A percentile compares a stretch with the other conserved stretches of the same genome.
phyloP scores from a whole-genome alignment of 495 filamentous ascomycete species.

The Aspergillus avenaceus region DNA sequence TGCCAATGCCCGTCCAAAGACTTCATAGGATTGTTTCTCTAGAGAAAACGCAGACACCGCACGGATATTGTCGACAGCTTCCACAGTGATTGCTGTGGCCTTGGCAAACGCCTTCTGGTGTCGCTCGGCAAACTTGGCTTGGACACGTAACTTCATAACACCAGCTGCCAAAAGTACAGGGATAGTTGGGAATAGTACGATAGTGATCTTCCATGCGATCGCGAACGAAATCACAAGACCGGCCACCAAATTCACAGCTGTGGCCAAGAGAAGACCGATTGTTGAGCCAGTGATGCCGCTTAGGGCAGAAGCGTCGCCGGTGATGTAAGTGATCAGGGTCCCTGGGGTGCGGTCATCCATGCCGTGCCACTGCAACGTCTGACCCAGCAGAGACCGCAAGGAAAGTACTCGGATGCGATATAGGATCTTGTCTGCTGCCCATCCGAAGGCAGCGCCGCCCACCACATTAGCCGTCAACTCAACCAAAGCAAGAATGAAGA shows the following conservation, averaged over 20 bases:
- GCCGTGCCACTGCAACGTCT: slow-evolving; percentile 49
- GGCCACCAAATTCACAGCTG: slow-evolving; percentile 35
- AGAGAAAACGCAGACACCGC: slow-evolving; percentile 49
- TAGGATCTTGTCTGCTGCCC: slow-evolving; percentile 48
- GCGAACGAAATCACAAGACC: slow-evolving; percentile 33
- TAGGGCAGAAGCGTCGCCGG: slow-evolving; percentile 43
- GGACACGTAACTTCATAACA: slow-evolving; percentile 50
- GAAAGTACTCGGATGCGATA: slow-evolving; percentile 45
- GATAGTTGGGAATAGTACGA: slow-evolving; percentile 35
- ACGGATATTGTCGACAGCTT: slow-evolving; percentile 48
- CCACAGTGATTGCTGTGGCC: slow-evolving; percentile 45
- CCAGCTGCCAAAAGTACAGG: slow-evolving; percentile 37
- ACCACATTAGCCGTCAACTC: slow-evolving; percentile 48
- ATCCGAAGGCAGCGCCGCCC: slow-evolving; percentile 45
- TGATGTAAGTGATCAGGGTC: slow-evolving; percentile 43
- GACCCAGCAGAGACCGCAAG: slow-evolving; percentile 45
- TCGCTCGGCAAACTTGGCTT: slow-evolving; percentile 52
- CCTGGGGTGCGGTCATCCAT: slow-evolving; percentile 40
- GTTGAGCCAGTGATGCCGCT: slow-evolving; percentile 44
- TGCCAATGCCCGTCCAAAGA: slow-evolving; percentile 30
- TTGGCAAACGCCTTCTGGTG: slow-evolving; percentile 51
- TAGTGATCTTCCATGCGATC: slow-evolving; percentile 40
- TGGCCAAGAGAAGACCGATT: slow-evolving; percentile 42
- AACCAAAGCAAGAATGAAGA: slow-evolving; percentile 50
- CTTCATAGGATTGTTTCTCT: slow-evolving; percentile 35